Conservation (phyloP, 1,284 basidiomycete species). For the Trichosporon sp. region DNA sequence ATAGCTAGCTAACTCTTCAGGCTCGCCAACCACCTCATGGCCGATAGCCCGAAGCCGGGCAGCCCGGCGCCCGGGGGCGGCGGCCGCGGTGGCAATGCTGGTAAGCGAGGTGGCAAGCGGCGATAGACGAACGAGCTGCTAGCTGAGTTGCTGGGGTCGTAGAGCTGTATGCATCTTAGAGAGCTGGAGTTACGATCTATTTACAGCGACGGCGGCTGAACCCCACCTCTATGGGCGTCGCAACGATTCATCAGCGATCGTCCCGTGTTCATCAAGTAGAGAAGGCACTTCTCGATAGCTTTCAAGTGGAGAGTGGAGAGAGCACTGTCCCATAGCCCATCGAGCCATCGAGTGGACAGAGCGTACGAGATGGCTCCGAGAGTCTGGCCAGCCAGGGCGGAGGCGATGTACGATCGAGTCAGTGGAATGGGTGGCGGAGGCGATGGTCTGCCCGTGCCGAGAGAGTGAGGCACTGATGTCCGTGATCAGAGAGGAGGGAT, state of each 20-base stretch:
- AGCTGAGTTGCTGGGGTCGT: not conserved
- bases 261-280: not conserved
- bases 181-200: not conserved
- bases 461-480: not conserved
- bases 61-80: not conserved
- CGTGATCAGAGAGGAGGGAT: not conserved
- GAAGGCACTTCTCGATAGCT: not conserved
- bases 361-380: not conserved
- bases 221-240: not conserved
- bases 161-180: slow-evolving; percentile 5
- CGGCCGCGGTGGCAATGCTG: slow-evolving; percentile 2
- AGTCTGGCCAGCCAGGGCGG: not conserved
- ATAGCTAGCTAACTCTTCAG: slow-evolving; percentile 13
- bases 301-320: too few species aligned
- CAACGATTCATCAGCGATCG: not conserved
- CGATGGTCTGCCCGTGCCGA: not conserved
- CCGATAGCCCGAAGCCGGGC: not conserved
- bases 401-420: not conserved
- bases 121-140: slow-evolving; percentile 17
- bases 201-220: too few species aligned
- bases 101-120: slow-evolving; percentile 29
- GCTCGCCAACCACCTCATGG: slow-evolving; percentile 24
- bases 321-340: too few species aligned
- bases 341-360: too few species aligned
- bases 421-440: not conserved